A percentile compares a stretch with the other conserved stretches of the same genome.
phyloP scores from a whole-genome alignment of 345 rosid genomes.

The Anacardium occidentale region DNA sequence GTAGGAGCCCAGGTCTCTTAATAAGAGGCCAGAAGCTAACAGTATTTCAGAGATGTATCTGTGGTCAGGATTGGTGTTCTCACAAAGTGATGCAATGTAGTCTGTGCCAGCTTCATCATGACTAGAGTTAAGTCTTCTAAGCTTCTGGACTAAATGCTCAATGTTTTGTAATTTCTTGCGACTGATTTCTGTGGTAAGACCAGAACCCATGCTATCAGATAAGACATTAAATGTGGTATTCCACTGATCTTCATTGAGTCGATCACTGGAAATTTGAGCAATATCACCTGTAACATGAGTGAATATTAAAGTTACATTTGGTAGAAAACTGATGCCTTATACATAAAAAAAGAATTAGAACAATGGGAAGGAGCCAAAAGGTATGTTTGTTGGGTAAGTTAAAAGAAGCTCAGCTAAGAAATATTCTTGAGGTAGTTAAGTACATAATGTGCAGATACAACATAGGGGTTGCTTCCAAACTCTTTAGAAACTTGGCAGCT shows the following conservation, averaged over 20 bases:
- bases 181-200: constrained; percentile 59
- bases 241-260: constrained; percentile 47
- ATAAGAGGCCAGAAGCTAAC: constrained; percentile 87
- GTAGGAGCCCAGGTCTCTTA: constrained; percentile 66
- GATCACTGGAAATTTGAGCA: constrained; percentile 30
- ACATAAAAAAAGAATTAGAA: constrained; percentile 6
- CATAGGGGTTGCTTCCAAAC: not conserved
- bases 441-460: not conserved
- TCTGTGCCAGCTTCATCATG: constrained; percentile 89
- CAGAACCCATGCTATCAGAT: constrained; percentile 35
- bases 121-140: constrained; percentile 71
- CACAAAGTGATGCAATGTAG: constrained; percentile 91
- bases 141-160: constrained; percentile 89
- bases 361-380: not conserved
- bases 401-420: not conserved
- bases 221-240: constrained; percentile 38
- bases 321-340: constrained; percentile 11
- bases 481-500: not conserved
- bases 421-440: not conserved
- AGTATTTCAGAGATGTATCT: constrained; percentile 93
- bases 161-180: constrained; percentile 82
- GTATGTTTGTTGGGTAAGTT: not conserved
- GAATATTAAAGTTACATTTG: constrained; percentile 30
- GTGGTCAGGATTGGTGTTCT: constrained; percentile 78
- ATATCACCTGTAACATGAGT: constrained; percentile 39